phyloP scores from a whole-genome alignment of 352 stramenopile genomes.

The Halophytophthora polymorphica region DNA sequence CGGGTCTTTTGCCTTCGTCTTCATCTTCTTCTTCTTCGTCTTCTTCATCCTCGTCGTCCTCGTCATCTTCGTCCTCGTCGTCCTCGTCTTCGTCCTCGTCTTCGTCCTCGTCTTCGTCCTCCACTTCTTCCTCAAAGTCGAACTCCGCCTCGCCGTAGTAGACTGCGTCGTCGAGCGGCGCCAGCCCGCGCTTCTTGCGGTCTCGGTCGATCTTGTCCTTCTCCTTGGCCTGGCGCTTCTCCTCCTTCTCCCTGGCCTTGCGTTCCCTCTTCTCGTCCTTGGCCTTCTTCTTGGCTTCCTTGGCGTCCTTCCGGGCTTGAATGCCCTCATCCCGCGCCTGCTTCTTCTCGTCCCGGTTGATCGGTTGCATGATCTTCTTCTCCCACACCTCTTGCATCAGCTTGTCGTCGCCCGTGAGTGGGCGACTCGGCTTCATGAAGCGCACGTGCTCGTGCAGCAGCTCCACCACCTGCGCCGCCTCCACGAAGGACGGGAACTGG shows the following conservation, averaged over 20 bases:
- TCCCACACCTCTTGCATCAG: slow-evolving; percentile 32
- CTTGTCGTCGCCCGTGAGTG: slow-evolving; percentile 40
- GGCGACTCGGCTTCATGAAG: slow-evolving; percentile 51
- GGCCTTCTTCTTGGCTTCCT: background rate
- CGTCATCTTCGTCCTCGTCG: slow-evolving; percentile 31
- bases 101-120: slow-evolving; percentile 33
- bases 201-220: slow-evolving; percentile 5
- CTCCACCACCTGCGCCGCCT: slow-evolving; percentile 73
- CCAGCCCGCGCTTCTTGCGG: background rate
- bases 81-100: slow-evolving; percentile 21
- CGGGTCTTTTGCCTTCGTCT: slow-evolving; percentile 6
- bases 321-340: background rate
- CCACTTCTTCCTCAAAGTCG: slow-evolving; percentile 17
- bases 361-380: slow-evolving; percentile 39
- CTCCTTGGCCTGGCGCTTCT: background rate
- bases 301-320: background rate
- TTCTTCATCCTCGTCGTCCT: slow-evolving; percentile 22
- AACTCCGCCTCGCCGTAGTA: slow-evolving; percentile 22
- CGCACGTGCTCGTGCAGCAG: slow-evolving; percentile 51
- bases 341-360: slow-evolving; percentile 13
- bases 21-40: slow-evolving; percentile 9
- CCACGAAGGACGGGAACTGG: slow-evolving; percentile 59
- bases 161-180: slow-evolving; percentile 11
- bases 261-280: slow-evolving; percentile 1
- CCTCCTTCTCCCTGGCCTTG: slow-evolving; percentile 5